These are phyloP conservation scores for Lactarius sp. DNA, from an alignment of 768 basidiomycete genomes.

Conservation along the genomic window DNA sequence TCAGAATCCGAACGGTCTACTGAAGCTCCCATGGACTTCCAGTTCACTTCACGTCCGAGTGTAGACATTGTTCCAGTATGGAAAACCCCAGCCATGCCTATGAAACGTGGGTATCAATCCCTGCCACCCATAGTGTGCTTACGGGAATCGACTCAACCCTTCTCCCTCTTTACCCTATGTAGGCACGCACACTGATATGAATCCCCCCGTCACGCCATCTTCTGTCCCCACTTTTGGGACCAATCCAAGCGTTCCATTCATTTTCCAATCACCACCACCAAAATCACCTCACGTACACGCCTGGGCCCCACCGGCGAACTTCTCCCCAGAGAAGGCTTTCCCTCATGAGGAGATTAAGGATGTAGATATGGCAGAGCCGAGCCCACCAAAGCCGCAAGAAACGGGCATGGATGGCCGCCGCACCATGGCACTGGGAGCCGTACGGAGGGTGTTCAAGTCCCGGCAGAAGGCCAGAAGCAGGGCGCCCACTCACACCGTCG, in stretches of 20 bases:
- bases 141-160: slow-evolving; percentile 32
- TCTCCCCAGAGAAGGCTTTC: slow-evolving; percentile 57
- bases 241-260: slow-evolving; percentile 66
- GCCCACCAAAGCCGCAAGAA: slow-evolving; percentile 50
- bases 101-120: slow-evolving; percentile 54
- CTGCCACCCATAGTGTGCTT: slow-evolving; percentile 7
- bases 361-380: slow-evolving; percentile 71
- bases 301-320: slow-evolving; percentile 62
- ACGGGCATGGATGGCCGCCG: slow-evolving; percentile 37
- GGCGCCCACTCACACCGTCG: slow-evolving; percentile 26
- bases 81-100: slow-evolving; percentile 54
- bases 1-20: slow-evolving; percentile 46
- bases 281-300: slow-evolving; percentile 42
- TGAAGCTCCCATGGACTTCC: slow-evolving; percentile 87
- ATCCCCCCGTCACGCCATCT: slow-evolving; percentile 33
- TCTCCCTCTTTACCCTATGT: slow-evolving; percentile 32
- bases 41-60: slow-evolving; percentile 68
- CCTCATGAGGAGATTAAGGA: slow-evolving; percentile 56
- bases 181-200: slow-evolving; percentile 45
- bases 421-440: slow-evolving; percentile 56
- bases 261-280: slow-evolving; percentile 55
- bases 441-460: slow-evolving; percentile 60
- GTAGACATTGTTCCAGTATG: slow-evolving; percentile 52
- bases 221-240: slow-evolving; percentile 52
- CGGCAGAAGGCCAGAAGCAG: slow-evolving; percentile 45